Evolutionary conservation across 1,284 basidiomycete genomes (phyloP).

Genomic region (Hymenochaete sp.): DNA sequence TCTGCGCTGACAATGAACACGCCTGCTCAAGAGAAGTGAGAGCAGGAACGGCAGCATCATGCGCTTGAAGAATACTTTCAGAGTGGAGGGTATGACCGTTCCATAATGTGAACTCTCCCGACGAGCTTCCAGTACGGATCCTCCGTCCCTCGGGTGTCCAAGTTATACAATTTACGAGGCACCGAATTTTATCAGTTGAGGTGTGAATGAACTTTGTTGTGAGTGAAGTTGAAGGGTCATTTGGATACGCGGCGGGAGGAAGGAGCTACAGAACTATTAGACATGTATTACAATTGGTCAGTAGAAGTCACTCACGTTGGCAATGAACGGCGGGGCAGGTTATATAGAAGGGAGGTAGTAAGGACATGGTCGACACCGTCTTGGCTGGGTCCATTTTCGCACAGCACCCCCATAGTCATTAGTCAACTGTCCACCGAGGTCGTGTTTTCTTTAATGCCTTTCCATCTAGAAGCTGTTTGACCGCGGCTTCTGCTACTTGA

Average conservation of each 20-base stretch:
- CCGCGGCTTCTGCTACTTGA: constrained; percentile 69
- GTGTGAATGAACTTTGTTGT: constrained; percentile 97
- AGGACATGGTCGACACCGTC: constrained; percentile 69
- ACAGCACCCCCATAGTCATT: constrained; percentile 91
- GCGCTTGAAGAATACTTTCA: constrained; percentile 96
- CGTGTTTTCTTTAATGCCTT: constrained; percentile 83
- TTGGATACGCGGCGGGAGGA: constrained; percentile 83
- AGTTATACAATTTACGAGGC: constrained; percentile 93
- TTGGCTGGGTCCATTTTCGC: constrained; percentile 57
- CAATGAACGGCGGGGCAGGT: constrained; percentile 75
- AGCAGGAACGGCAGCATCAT: constrained; percentile 89
- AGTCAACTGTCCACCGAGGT: constrained; percentile 90
- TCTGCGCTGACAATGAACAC: constrained; percentile 88
- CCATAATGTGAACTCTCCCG: constrained; percentile 98
- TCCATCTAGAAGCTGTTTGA: constrained; percentile 57
- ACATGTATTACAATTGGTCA: constrained; percentile 9
- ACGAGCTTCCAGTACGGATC: constrained; percentile 89
- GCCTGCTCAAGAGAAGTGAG: constrained; percentile 89
- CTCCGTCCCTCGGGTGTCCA: constrained; percentile 96
- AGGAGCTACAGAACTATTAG: constrained; percentile 53
- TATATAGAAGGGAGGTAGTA: constrained; percentile 67
- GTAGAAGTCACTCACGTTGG: constrained; percentile 53
- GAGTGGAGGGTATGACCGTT: constrained; percentile 99
- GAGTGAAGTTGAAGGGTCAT: constrained; percentile 84
- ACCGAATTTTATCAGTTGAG: constrained; percentile 96